Conservation (phyloP, 2,329 filamentous ascomycete species). For the Bipolaris zeicola region DNA sequence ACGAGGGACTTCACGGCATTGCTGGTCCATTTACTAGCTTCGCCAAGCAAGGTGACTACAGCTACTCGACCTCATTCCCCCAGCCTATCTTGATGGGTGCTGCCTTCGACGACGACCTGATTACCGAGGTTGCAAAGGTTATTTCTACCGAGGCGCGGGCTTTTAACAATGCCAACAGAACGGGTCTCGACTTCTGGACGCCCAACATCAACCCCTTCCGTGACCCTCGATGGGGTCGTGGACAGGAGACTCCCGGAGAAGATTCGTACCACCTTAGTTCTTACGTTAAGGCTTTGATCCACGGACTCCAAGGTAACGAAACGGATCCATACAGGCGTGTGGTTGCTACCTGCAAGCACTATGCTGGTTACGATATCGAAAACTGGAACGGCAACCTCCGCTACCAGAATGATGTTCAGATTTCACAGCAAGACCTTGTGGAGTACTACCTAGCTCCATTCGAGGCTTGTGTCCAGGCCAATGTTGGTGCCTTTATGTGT, state of each 20-base stretch:
- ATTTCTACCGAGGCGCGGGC: constrained; percentile 67
- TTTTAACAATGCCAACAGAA: constrained; percentile 65
- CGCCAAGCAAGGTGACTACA: constrained; percentile 60
- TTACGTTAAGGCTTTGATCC: constrained; percentile 61
- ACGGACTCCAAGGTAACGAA: constrained; percentile 59
- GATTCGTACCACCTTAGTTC: constrained; percentile 59
- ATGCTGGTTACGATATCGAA: constrained; percentile 44
- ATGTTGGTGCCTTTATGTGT: constrained; percentile 61
- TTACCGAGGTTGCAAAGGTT: constrained; percentile 62
- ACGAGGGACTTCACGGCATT: constrained; percentile 42
- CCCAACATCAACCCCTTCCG: constrained; percentile 71
- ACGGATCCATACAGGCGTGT: constrained; percentile 34
- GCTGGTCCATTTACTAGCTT: constrained; percentile 64
- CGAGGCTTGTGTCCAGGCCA: constrained; percentile 56
- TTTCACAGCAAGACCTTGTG: constrained; percentile 66
- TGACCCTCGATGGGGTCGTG: constrained; percentile 64
- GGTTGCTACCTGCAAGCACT: constrained; percentile 48
- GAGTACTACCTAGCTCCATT: constrained; percentile 74
- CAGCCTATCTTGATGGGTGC: constrained; percentile 67
- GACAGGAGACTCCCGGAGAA: constrained; percentile 62
- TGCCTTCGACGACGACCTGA: constrained; percentile 67
- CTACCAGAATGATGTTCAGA: constrained; percentile 61
- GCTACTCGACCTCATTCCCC: constrained; percentile 69
- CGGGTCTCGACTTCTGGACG: constrained; percentile 64
- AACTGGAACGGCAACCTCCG: constrained; percentile 38